phyloP scores from a whole-genome alignment of 495 filamentous ascomycete genomes.

The Podospora pseudoanserina region DNA sequence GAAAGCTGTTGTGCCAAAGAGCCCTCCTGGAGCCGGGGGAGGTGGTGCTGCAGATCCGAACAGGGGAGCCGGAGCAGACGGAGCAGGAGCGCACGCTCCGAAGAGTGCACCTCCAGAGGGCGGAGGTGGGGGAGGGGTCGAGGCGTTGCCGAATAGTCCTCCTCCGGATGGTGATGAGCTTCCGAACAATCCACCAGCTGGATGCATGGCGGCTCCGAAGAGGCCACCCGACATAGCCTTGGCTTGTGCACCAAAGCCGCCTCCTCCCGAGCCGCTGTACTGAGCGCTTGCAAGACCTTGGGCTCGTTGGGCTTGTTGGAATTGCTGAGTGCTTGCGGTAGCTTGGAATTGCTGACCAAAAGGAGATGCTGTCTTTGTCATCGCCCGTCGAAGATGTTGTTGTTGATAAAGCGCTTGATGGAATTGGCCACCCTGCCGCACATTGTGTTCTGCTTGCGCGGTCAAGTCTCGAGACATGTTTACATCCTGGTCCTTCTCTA shows the following conservation, averaged over 20 bases:
- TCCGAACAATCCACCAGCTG: not conserved
- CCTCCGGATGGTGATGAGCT: not conserved
- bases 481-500: constrained; percentile 36
- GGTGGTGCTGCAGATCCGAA: not conserved
- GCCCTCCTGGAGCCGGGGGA: too few species aligned
- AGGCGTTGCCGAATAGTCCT: not conserved
- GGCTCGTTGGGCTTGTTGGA: too few species aligned
- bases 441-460: not conserved
- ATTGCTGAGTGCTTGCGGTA: too few species aligned
- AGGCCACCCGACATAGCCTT: not conserved
- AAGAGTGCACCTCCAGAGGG: not conserved
- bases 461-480: not conserved
- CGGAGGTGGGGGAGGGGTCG: not conserved
- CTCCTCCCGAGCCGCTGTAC: too few species aligned
- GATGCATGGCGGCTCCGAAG: not conserved
- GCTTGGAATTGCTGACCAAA: too few species aligned
- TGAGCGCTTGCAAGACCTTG: too few species aligned
- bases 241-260: not conserved
- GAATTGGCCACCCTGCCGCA: too few species aligned
- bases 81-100: not conserved
- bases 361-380: too few species aligned
- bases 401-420: not conserved
- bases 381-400: too few species aligned
- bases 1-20: too few species aligned
- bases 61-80: too few species aligned